Base-by-base conservation (phyloP, 495 filamentous ascomycete genomes). In the Aspergillus asperescens region DNA sequence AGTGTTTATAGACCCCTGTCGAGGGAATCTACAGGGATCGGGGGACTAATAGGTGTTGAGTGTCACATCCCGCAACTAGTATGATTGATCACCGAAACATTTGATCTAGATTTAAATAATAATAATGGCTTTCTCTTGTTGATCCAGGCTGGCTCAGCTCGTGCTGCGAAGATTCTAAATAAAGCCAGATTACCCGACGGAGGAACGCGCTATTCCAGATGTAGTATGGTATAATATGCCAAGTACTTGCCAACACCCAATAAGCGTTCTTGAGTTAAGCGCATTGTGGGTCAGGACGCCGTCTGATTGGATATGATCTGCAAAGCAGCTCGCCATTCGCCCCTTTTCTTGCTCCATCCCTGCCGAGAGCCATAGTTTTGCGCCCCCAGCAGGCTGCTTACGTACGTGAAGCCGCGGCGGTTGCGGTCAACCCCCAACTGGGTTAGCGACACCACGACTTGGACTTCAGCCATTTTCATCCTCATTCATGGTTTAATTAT, bases 361-460 rank as follows among this genome's bases (percentile, higher is more conserved):
- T 44, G 41, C 41, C 41, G 43, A 20, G n/a, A 5, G 29, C 16
- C 43, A 25, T 19, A 29, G 43, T 23, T 42, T 16, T 9, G 38
- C 38, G 18, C 22, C 22, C n/a, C 38, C 38, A 41, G 42, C 27
- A 31, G 43, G 40, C 24, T 47, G 29, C 28, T 35, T 47, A 47
- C 44, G 44, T 47, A 47, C 44, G 39, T 35, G 22, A 27, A 2
- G 13, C 35, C 27, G 16, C 37, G 24, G 23, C 39, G 19, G 22
- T 8, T n/a, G 18, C 16, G 43, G 10, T 29, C 27, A 31, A 20
- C 29, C 2, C 15, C 46, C 15, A 39, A 49, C 19, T 19, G 20
- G 34, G 46, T 35, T 49, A 49, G 46, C 39, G 32, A 49, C 23
- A 37, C 45, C 29, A 37, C 29, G 9, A 48, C 22, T 34, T 22